Evolutionary conservation across 1,284 basidiomycete species (phyloP).

Genomic region (Vanrija sp.): DNA sequence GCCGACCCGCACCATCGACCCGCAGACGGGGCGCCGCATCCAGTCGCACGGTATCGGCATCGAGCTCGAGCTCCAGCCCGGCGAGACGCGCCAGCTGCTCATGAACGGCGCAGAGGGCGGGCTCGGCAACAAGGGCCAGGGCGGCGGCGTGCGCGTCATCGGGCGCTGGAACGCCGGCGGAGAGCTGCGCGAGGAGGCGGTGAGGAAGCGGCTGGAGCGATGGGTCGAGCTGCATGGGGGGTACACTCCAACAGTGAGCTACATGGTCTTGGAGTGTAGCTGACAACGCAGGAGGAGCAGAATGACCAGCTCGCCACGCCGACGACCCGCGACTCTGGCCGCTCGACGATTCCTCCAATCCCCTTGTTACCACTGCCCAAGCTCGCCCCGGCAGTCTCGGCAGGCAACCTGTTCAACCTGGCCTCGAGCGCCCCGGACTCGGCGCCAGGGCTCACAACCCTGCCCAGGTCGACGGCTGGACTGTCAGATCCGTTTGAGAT

Average conservation of each 20-base stretch:
- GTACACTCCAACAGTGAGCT: constrained; percentile 2
- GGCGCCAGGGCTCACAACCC: not conserved
- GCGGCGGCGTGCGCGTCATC: constrained; percentile 43
- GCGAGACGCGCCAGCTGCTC: constrained; percentile 42
- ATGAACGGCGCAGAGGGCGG: constrained; percentile 34
- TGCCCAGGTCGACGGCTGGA: constrained; percentile 12
- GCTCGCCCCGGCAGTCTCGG: constrained; percentile 28
- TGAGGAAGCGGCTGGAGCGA: constrained; percentile 38
- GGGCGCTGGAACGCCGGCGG: constrained; percentile 46
- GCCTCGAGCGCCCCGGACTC: not conserved
- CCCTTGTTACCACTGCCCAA: constrained; percentile 40
- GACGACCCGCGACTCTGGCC: constrained; percentile 22
- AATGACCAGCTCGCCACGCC: constrained; percentile 36
- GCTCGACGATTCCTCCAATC: constrained; percentile 42
- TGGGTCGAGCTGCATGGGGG: constrained; percentile 46
- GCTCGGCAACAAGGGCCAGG: constrained; percentile 35
- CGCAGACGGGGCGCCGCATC: constrained; percentile 29
- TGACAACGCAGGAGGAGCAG: not conserved
- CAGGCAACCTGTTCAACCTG: constrained; percentile 28
- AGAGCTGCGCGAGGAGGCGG: constrained; percentile 34
- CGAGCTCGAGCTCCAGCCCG: constrained; percentile 39
- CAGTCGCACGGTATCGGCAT: constrained; percentile 47
- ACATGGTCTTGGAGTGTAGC: not conserved
- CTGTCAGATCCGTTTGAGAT: constrained; percentile 41
- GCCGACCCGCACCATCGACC: constrained; percentile 44